Percentiles rank a stretch among this genome's conserved stretches.
These are phyloP conservation scores for Podospora comata DNA, from an alignment of 495 filamentous ascomycete species.

Conservation along the genomic window DNA sequence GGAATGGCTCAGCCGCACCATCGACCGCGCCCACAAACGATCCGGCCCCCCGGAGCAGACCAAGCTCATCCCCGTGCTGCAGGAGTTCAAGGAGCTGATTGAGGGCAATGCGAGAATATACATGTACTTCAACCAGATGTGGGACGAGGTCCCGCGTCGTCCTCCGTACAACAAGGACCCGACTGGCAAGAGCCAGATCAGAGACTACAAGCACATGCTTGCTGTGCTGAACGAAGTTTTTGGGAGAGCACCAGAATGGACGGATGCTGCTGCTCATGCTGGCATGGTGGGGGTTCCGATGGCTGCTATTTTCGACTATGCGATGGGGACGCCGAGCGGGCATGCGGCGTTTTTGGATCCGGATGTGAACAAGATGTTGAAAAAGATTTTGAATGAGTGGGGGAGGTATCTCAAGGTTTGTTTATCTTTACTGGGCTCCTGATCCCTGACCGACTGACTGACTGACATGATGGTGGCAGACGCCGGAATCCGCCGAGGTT, in stretches of 20 bases:
- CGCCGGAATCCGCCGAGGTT: constrained; percentile 56
- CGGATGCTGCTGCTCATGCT: constrained; percentile 47
- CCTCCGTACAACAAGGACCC: constrained; percentile 59
- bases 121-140: constrained; percentile 61
- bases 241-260: constrained; percentile 60
- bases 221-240: constrained; percentile 62
- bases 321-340: constrained; percentile 66
- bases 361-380: constrained; percentile 64
- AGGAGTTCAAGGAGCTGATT: constrained; percentile 49
- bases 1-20: constrained; percentile 46
- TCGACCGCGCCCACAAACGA: constrained; percentile 46
- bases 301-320: constrained; percentile 67
- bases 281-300: constrained; percentile 68
- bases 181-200: constrained; percentile 57
- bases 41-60: constrained; percentile 22
- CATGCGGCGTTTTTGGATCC: constrained; percentile 63
- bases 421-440: not conserved
- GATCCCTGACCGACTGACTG: too few species aligned
- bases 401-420: constrained; percentile 52
- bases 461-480: constrained; percentile 22
- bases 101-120: constrained; percentile 45
- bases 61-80: constrained; percentile 44
- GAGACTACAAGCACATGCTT: constrained; percentile 63
- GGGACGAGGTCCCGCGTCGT: constrained; percentile 60
- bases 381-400: constrained; percentile 68